Base-by-base conservation (phyloP, 495 filamentous ascomycete genomes). In the Cladorrhinum samala region DNA sequence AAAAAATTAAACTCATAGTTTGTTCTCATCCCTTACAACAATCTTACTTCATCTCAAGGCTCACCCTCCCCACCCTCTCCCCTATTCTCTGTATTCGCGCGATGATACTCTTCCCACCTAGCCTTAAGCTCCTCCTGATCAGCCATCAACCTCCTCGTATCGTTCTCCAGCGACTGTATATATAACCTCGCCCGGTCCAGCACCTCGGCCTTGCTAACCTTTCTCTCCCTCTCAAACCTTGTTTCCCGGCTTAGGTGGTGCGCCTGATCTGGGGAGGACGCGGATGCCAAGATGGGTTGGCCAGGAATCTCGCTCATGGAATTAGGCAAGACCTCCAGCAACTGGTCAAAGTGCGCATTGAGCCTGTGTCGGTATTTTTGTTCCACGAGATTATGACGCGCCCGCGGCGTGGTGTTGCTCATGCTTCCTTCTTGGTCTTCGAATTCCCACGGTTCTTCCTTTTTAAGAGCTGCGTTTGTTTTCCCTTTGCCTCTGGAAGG, bases 121-220 rank as follows among this genome's bases (percentile, higher is more conserved):
- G 24, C 6, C 17, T 37, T 48, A 41, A 63, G 38, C 51, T 57
- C 57, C 37, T 40, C 36, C 46, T 40, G 24, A 41, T 63, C 57
- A 24, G 53, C 53, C 38, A 48, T 18, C 30, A 60, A 41, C 25
- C 57, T 27, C 30, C n/a, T 16, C 2, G 52, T 21, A n/a, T 57
- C 49, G 16, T 17, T 39, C 57, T 63, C 54, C 49, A 63, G 30
- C 20, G 52, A 30, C 48, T 51, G 46, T 36, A 69, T 69, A 41
- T 62, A 55, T 40, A 50, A 4, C 11, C 59, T 49, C 9, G 68
- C 65, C 9, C 57, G 56, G 18, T 65, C 59, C 27, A 70, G 53
- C 39, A 70, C 65, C 23, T 70, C 65, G 1, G 56, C 60, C 40
- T 70, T 70, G 49, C 61, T 67, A 11, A 67, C 50, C 42, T 50